A percentile compares a stretch with the other conserved stretches of the same genome.
Conservation (phyloP, 2,329 filamentous ascomycete genomes). For the Pseudofabraea citricarpa region DNA sequence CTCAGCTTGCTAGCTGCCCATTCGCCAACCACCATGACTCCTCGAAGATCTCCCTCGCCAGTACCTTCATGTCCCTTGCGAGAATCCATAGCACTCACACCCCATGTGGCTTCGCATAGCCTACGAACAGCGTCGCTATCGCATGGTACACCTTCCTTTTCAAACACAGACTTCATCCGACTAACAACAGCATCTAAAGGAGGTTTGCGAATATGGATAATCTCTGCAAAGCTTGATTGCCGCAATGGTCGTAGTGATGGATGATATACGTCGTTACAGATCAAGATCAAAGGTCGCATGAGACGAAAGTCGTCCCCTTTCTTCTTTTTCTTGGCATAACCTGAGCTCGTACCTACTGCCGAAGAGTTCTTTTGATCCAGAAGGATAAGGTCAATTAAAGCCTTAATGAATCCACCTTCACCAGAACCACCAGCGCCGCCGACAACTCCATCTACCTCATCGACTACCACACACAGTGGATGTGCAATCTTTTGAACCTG, state of each 20-base stretch:
- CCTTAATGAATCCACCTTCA: slow-evolving; percentile 93
- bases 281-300: slow-evolving; percentile 82
- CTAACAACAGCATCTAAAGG: slow-evolving; percentile 79
- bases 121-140: slow-evolving; percentile 86
- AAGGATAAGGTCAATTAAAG: slow-evolving; percentile 83
- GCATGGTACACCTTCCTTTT: slow-evolving; percentile 81
- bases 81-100: slow-evolving; percentile 68
- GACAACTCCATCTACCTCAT: slow-evolving; percentile 94
- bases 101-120: slow-evolving; percentile 79
- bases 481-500: slow-evolving; percentile 67
- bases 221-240: slow-evolving; percentile 79
- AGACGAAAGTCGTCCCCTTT: slow-evolving; percentile 85
- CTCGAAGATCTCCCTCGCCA: slow-evolving; percentile 70
- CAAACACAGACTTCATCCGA: slow-evolving; percentile 78
- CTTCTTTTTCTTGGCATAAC: slow-evolving; percentile 50
- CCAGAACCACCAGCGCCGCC: slow-evolving; percentile 70
- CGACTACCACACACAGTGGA: slow-evolving; percentile 89
- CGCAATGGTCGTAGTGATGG: slow-evolving; percentile 80
- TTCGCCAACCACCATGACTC: slow-evolving; percentile 81
- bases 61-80: slow-evolving; percentile 63
- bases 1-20: slow-evolving; percentile 75
- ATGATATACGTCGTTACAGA: slow-evolving; percentile 97
- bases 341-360: slow-evolving; percentile 26
- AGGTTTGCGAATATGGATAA: slow-evolving; percentile 87
- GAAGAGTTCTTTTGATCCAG: slow-evolving; percentile 76